Conservation (phyloP, 805 yeast species). For the Hanseniaspora jakobsenii region DNA sequence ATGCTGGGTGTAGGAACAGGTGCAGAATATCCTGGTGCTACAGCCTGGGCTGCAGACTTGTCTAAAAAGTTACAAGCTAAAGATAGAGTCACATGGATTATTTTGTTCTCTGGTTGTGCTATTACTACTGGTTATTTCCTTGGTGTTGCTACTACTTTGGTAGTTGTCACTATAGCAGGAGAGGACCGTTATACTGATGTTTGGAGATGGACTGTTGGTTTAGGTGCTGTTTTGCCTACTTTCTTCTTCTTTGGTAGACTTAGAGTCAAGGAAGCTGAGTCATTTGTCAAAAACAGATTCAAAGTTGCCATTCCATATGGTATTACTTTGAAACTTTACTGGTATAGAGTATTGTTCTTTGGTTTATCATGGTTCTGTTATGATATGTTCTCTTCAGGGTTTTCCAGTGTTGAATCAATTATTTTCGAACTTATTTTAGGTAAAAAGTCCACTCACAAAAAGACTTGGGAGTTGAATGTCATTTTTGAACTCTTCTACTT, state of each 20-base stretch:
- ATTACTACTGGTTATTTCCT: constrained; percentile 79
- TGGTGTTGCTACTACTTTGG: constrained; percentile 74
- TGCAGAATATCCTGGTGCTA: constrained; percentile 79
- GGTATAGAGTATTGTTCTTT: constrained; percentile 63
- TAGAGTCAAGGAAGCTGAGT: constrained; percentile 60
- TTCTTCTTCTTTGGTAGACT: constrained; percentile 67
- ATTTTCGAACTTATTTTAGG: constrained; percentile 49
- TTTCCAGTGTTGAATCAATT: constrained; percentile 68
- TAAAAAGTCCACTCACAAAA: constrained; percentile 48
- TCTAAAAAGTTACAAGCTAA: constrained; percentile 85
- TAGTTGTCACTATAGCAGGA: constrained; percentile 70
- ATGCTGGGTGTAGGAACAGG: constrained; percentile 72
- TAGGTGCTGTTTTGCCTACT: constrained; percentile 82
- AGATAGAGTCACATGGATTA: constrained; percentile 74
- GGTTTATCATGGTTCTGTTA: constrained; percentile 81
- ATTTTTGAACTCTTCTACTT: constrained; percentile 77
- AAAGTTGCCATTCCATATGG: constrained; percentile 49
- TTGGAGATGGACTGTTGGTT: constrained; percentile 83
- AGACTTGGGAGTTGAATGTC: constrained; percentile 80
- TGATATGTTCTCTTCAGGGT: constrained; percentile 78
- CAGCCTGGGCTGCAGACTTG: constrained; percentile 84
- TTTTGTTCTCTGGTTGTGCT: constrained; percentile 79
- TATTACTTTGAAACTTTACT: constrained; percentile 62
- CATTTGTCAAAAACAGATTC: constrained; percentile 59
- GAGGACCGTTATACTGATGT: constrained; percentile 59